phyloP scores from a whole-genome alignment of 225 moss, liverwort and hornwort genomes.

The Physcomitrium patens region DNA sequence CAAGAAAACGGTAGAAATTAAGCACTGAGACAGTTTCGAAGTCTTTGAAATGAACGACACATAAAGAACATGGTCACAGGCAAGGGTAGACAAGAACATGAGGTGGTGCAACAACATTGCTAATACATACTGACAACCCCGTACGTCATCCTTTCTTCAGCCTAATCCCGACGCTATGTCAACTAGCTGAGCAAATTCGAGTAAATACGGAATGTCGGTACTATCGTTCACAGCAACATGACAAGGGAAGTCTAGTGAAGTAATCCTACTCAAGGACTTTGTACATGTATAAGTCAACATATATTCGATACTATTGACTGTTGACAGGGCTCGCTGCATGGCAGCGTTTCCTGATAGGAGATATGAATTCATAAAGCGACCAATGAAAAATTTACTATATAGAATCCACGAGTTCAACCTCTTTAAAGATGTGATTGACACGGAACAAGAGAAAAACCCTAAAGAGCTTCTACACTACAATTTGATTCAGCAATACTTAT shows the following conservation, averaged over 20 bases:
- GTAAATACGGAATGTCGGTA: not conserved
- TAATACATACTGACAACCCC: not conserved
- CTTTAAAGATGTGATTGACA: slow-evolving; percentile 2
- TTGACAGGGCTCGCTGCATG: slow-evolving; percentile 7
- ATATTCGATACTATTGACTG: too few relatives aligned
- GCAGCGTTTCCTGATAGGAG: not conserved
- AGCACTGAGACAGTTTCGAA: not conserved
- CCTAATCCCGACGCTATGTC: slow-evolving; percentile 20
- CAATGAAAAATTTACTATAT: not conserved
- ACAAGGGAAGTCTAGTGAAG: slow-evolving; percentile 3
- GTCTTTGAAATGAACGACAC: not conserved
- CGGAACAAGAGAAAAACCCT: slow-evolving; percentile 26
- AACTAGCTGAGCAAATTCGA: slow-evolving; percentile 4
- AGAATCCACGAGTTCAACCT: slow-evolving; percentile 4
- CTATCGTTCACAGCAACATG: not conserved
- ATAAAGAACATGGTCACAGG: not conserved
- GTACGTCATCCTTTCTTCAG: not conserved
- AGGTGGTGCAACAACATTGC: slow-evolving; percentile 1
- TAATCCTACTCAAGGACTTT: not conserved
- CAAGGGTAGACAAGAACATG: slow-evolving; percentile 2
- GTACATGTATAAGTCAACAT: not conserved
- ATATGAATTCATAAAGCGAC: slow-evolving; percentile 6
- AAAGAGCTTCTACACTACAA: slow-evolving; percentile 12
- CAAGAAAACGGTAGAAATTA: not conserved
- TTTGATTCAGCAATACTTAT: not conserved